Base-by-base conservation (phyloP, 306 rosid species). In the Oemleria cerasiformis region DNA sequence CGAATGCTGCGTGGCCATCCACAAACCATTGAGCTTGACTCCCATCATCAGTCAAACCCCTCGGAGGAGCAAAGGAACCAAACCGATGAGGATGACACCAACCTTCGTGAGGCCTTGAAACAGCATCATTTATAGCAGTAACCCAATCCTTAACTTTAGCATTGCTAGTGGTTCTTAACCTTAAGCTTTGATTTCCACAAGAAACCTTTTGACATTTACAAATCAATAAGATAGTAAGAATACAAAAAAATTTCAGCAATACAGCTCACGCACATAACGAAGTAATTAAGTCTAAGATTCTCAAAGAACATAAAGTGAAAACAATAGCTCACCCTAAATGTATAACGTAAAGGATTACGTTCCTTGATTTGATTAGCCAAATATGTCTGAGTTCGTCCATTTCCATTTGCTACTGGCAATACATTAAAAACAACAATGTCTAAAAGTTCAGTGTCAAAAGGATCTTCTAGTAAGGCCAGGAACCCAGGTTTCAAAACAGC, bases 1-100 rank as follows among this genome's bases (percentile, higher is more conserved):
- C 87, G 70, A 84, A 84, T 19, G 85, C 84, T 56, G 78, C 78
- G 48, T 75, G 40, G 1, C 87, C 87, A 49, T 84, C 87, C 23
- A 84, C 73, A 63, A 84, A 84, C 87, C 87, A 84, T 8, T 80
- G 87, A 50, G 80, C 82, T 77, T 84, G 83, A 74, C 83, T 84
- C 60, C 76, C 85, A 47, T 80, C 87, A 67, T 77, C 76, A 14
- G 55, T 50, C 76, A 84, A 69, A 60, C 87, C 87, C 66, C 87
- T 77, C 66, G 70, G 80, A 74, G 87, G 77, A 74, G 87, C 83
- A 81, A 65, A 84, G 38, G 87, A 84, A 72, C 71, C 80, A 11
- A 80, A 84, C 42, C 78, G 83, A 56, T 74, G 85, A 41, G 85
- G 75, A 63, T 73, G 83, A 66, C 87, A 84, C 85, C 87, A 80